These are phyloP conservation scores for Erodium texanum DNA, from an alignment of 441 rosid species.

Conservation along the genomic window DNA sequence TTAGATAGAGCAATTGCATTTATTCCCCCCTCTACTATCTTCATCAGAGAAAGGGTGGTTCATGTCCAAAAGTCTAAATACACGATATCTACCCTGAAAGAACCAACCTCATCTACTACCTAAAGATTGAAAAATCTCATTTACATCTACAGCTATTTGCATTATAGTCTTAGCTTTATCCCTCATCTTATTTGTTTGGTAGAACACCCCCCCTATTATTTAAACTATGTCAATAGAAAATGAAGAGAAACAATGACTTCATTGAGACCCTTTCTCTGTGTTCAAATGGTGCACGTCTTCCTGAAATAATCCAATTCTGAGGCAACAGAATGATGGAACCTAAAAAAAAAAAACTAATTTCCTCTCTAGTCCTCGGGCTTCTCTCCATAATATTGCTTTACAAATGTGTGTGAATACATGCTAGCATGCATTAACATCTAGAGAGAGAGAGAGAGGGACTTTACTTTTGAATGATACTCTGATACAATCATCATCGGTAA, in stretches of 20 bases:
- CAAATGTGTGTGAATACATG: background rate
- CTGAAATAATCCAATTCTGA: background rate
- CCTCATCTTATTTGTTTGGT: background rate
- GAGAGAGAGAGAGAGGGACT: conserved; percentile 18
- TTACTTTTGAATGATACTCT: conserved; percentile 84
- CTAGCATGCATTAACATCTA: background rate
- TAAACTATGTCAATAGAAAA: background rate
- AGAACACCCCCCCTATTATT: background rate
- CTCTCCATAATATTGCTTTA: background rate
- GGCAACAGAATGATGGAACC: background rate
- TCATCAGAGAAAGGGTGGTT: background rate
- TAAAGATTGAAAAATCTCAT: background rate
- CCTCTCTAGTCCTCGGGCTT: background rate
- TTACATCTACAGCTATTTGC: background rate
- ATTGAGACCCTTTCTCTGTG: background rate
- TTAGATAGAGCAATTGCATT: background rate
- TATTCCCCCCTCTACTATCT: background rate
- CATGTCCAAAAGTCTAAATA: background rate
- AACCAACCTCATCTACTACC: background rate
- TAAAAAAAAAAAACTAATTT: background rate
- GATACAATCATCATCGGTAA: conserved; percentile 91
- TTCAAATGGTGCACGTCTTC: background rate
- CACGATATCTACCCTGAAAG: background rate
- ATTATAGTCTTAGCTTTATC: too few relatives aligned
- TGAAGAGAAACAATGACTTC: background rate